A percentile compares a stretch with the other conserved stretches of the same genome.
Evolutionary conservation across 2,329 filamentous ascomycete genomes (phyloP).

Genomic region (Trichoderma asperellum): DNA sequence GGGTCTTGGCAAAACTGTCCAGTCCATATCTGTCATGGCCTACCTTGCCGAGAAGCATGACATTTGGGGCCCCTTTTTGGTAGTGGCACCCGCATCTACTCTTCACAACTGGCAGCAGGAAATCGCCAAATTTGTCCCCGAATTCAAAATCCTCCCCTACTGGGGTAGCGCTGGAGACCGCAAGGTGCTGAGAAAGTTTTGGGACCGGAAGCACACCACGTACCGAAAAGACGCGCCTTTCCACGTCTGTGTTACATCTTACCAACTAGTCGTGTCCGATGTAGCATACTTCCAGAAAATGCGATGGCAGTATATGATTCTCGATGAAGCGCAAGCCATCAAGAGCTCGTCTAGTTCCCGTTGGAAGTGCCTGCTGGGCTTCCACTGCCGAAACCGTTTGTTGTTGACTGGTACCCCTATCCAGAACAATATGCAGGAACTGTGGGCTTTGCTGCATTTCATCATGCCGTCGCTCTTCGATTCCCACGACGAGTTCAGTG

Average conservation of each 20-base stretch:
- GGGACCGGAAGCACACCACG: constrained; percentile 96
- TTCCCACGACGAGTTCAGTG: constrained; percentile 88
- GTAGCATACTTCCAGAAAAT: constrained; percentile 99
- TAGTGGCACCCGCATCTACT: constrained; percentile 94
- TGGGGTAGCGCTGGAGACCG: constrained; percentile 95
- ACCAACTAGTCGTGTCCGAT: constrained; percentile 95
- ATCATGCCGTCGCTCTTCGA: constrained; percentile 99
- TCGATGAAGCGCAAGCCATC: constrained; percentile 98
- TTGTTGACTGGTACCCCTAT: constrained; percentile 96
- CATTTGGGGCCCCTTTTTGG: constrained; percentile 96
- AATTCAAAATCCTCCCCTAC: constrained; percentile 94
- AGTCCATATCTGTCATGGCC: constrained; percentile 99
- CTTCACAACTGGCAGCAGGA: constrained; percentile 99
- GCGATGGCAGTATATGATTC: constrained; percentile 99
- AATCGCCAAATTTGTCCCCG: constrained; percentile 90
- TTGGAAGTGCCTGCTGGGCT: constrained; percentile 93
- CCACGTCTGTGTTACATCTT: constrained; percentile 95
- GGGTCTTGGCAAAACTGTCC: constrained; percentile 98
- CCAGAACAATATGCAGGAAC: constrained; percentile 99
- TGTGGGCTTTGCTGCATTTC: constrained; percentile 97
- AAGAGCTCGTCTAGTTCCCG: constrained; percentile 95
- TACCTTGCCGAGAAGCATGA: constrained; percentile 97
- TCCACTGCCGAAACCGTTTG: constrained; percentile 93
- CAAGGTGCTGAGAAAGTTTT: constrained; percentile 97
- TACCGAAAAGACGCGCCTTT: constrained; percentile 93